phyloP scores from a whole-genome alignment of 495 filamentous ascomycete species.

The Clohesyomyces aquaticus region DNA sequence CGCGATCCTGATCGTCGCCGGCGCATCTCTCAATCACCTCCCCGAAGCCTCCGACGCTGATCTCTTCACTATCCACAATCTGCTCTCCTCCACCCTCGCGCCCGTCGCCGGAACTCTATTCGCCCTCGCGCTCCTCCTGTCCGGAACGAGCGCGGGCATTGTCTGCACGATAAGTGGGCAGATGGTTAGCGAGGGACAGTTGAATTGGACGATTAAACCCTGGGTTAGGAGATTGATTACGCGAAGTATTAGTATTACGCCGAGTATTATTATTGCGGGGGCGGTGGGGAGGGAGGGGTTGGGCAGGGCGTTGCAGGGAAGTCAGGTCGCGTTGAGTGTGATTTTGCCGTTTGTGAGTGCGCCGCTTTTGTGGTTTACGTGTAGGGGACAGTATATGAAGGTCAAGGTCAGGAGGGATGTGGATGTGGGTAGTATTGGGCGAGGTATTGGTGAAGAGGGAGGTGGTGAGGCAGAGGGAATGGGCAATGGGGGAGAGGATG shows the following conservation, averaged over 20 bases:
- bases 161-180: constrained; percentile 84
- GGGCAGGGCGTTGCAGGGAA: constrained; percentile 71
- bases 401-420: constrained; percentile 48
- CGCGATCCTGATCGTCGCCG: constrained; percentile 86
- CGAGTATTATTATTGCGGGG: constrained; percentile 79
- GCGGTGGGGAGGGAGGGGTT: constrained; percentile 74
- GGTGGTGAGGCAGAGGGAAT: constrained; percentile 4
- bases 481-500: neutral
- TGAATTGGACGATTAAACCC: constrained; percentile 70
- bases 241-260: constrained; percentile 73
- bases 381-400: constrained; percentile 78
- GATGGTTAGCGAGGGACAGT: constrained; percentile 78
- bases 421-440: constrained; percentile 5
- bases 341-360: constrained; percentile 81
- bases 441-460: no score
- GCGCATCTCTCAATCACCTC: constrained; percentile 70
- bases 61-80: constrained; percentile 80
- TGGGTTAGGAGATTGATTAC: constrained; percentile 76
- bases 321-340: constrained; percentile 79
- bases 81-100: constrained; percentile 70
- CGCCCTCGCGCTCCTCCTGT: constrained; percentile 76
- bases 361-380: constrained; percentile 87
- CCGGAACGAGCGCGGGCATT: constrained; percentile 75
- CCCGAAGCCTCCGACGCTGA: constrained; percentile 64
- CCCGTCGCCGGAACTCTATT: constrained; percentile 76